These are phyloP conservation scores for Entomophthora muscae DNA, from an alignment of 371 early-diverging fungal genomes.

Conservation along the genomic window DNA sequence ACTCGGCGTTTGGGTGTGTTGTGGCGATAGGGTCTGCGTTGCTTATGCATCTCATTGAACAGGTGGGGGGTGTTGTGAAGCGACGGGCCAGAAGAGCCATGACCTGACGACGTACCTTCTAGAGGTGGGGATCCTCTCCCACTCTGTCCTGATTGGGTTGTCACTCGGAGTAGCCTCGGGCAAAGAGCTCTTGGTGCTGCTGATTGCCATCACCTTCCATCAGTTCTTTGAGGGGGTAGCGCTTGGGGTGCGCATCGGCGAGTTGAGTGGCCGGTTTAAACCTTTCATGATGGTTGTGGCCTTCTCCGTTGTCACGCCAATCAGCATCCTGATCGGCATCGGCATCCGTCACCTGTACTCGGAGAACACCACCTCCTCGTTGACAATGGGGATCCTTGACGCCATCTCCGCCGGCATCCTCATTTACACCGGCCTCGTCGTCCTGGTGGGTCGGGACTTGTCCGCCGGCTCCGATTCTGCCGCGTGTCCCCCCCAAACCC, in stretches of 20 bases:
- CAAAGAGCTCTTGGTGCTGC: conserved; percentile 41
- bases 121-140: conserved; percentile 71
- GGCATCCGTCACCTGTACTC: conserved; percentile 35
- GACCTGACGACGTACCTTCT: conserved; percentile 25
- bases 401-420: conserved; percentile 66
- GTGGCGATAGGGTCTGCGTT: conserved; percentile 34
- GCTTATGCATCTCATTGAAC: conserved; percentile 16
- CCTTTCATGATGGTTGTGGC: conserved; percentile 21
- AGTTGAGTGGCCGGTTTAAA: conserved; percentile 14
- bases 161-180: conserved; percentile 50
- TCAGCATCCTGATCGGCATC: conserved; percentile 60
- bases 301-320: conserved; percentile 45
- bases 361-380: conserved; percentile 28
- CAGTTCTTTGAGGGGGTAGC: conserved; percentile 85
- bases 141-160: conserved; percentile 74
- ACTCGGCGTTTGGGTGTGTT: conserved; percentile 24
- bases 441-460: conserved; percentile 49
- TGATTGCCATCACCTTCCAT: conserved; percentile 73
- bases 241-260: conserved; percentile 50
- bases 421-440: conserved; percentile 51
- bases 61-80: not conserved
- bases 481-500: conserved; percentile 15
- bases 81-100: not conserved
- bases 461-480: conserved; percentile 31
- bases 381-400: conserved; percentile 58